phyloP scores from a whole-genome alignment of 2,329 filamentous ascomycete species.

The Phyllosticta ampelicida region DNA sequence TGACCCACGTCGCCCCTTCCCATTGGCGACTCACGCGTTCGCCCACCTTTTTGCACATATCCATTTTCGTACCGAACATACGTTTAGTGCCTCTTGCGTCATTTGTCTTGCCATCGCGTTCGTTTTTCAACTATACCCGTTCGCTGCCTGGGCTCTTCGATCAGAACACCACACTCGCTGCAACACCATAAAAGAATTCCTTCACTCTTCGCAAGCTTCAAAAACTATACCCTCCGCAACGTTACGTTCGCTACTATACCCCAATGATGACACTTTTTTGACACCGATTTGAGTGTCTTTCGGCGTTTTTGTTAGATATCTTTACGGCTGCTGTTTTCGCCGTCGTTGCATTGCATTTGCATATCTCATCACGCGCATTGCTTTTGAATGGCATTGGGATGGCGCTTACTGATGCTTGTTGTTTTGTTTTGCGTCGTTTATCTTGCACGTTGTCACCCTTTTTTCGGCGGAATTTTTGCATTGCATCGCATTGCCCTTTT shows the following conservation, averaged over 20 bases:
- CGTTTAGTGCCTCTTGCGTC: neutral
- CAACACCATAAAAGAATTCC: neutral
- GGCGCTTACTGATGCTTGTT: no score
- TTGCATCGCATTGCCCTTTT: no score
- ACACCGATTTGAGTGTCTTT: neutral
- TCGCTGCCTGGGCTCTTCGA: neutral
- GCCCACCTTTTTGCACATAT: neutral
- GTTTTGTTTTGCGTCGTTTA: neutral
- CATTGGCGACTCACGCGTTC: neutral
- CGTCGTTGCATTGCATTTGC: neutral
- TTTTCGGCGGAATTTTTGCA: neutral
- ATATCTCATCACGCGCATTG: neutral
- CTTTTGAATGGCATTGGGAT: neutral
- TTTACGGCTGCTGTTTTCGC: neutral
- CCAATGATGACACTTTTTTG: neutral
- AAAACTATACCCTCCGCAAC: neutral
- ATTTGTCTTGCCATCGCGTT: neutral
- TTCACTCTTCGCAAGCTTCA: neutral
- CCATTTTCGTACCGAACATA: neutral
- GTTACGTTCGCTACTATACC: neutral
- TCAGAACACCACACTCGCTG: neutral
- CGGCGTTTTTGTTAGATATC: neutral
- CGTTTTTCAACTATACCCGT: neutral
- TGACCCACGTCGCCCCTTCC: neutral
- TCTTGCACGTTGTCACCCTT: neutral